Percentiles rank a stretch among this genome's conserved stretches.
Conservation (phyloP, 257 asterid species). For the Euphrasia confusa region DNA sequence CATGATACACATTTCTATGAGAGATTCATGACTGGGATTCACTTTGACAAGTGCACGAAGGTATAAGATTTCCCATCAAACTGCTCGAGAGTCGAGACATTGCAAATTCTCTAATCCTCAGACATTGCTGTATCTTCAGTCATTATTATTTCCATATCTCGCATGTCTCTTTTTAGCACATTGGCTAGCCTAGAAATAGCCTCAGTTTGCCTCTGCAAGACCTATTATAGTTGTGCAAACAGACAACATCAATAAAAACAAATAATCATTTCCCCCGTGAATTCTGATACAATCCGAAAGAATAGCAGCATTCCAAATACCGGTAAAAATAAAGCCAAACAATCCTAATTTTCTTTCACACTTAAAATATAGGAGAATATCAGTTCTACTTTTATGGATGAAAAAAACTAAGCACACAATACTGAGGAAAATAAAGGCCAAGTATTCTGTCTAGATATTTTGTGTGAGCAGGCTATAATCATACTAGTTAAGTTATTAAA, state of each 20-base stretch:
- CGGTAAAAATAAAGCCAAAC: background rate
- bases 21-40: background rate
- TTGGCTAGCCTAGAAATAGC: conserved; percentile 83
- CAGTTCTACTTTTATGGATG: background rate
- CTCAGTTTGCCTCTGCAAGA: conserved; percentile 87
- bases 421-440: background rate
- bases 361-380: background rate
- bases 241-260: background rate
- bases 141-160: conserved; percentile 94
- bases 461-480: conserved; percentile 5
- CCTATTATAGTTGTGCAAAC: conserved; percentile 38
- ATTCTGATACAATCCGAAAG: background rate
- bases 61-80: conserved; percentile 5
- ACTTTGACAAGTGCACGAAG: background rate
- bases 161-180: conserved; percentile 74
- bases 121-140: conserved; percentile 68
- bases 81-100: conserved; percentile 6
- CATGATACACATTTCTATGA: background rate
- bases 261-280: background rate
- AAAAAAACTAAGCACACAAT: background rate
- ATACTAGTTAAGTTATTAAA: background rate
- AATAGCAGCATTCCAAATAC: background rate
- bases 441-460: background rate
- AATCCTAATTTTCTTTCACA: background rate
- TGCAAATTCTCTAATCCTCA: conserved; percentile 26